Conservation (phyloP, 345 rosid genomes). For the Pseudoturritis turrita region DNA sequence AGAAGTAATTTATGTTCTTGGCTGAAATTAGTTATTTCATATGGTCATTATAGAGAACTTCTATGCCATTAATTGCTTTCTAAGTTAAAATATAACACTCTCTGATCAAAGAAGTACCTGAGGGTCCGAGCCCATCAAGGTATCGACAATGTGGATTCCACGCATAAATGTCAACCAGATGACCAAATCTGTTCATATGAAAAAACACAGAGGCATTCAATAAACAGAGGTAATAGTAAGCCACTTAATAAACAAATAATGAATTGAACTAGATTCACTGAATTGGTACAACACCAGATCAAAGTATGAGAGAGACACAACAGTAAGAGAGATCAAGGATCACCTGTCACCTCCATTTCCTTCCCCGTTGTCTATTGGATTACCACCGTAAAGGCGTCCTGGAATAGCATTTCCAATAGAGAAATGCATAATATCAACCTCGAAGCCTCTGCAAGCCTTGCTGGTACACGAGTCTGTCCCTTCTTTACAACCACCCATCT, state of each 20-base stretch:
- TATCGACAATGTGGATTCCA: slow-evolving; percentile 97
- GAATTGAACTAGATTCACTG: not conserved
- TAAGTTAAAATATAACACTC: not conserved
- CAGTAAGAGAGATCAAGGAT: no score
- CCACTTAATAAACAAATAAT: not conserved
- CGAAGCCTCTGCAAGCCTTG: slow-evolving; percentile 91
- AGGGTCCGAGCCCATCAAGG: slow-evolving; percentile 86
- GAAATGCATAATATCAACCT: slow-evolving; percentile 99
- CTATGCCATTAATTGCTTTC: not conserved
- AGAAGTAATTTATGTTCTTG: not conserved
- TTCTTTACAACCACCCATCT: slow-evolving; percentile 98
- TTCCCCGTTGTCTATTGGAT: slow-evolving; percentile 61
- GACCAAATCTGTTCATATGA: slow-evolving; percentile 64
- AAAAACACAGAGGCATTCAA: not conserved
- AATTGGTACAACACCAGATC: slow-evolving; percentile 1
- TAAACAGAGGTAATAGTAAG: not conserved
- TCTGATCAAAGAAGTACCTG: slow-evolving; percentile 50
- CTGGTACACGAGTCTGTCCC: slow-evolving; percentile 57
- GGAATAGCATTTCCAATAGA: slow-evolving; percentile 96
- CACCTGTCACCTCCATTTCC: slow-evolving; percentile 96
- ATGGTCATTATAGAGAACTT: not conserved
- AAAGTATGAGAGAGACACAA: not conserved
- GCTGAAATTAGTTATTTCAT: not conserved
- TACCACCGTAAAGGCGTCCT: slow-evolving; percentile 92
- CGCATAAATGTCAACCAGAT: slow-evolving; percentile 74